A percentile compares a stretch with the other conserved stretches of the same genome.
Evolutionary conservation across 345 rosid species (phyloP).

Genomic region (Camelina hispida): DNA sequence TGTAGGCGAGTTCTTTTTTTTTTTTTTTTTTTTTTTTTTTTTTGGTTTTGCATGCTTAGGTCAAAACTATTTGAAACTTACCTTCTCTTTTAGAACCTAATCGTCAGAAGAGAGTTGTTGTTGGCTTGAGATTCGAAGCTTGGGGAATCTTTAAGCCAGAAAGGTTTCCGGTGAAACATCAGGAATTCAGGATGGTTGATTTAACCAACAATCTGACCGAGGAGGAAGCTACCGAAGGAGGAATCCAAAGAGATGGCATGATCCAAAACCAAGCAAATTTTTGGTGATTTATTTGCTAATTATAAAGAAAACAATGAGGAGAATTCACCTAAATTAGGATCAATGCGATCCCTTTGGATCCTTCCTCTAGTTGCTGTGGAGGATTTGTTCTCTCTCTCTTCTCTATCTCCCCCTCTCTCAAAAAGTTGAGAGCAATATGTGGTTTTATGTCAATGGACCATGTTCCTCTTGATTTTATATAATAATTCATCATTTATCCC

Average conservation of each 20-base stretch:
- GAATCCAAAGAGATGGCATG: constrained; percentile 91
- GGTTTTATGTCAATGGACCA: constrained; percentile 21
- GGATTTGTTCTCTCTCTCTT: constrained; percentile 5
- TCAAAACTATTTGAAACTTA: constrained; percentile 20
- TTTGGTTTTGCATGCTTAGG: constrained; percentile 6
- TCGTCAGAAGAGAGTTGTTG: constrained; percentile 16
- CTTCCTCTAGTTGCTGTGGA: constrained; percentile 73
- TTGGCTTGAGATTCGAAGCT: constrained; percentile 20
- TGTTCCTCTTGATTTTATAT: constrained; percentile 29
- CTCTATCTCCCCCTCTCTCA: constrained; percentile 13
- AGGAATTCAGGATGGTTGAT: not conserved
- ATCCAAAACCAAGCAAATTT: constrained; percentile 93
- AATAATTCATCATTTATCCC: constrained; percentile 7
- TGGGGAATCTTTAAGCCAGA: not conserved
- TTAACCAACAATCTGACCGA: not conserved
- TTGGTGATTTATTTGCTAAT: constrained; percentile 72
- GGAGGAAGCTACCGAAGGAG: constrained; percentile 55
- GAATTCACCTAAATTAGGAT: constrained; percentile 55
- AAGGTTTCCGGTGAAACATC: not conserved
- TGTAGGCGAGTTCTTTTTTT: not conserved
- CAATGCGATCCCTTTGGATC: constrained; percentile 99
- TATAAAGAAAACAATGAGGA: constrained; percentile 37
- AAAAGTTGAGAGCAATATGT: constrained; percentile 30
- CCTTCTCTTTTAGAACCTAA: not conserved
- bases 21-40: not conserved